phyloP scores from a whole-genome alignment of 257 asterid species.

The Penstemon eatonii region DNA sequence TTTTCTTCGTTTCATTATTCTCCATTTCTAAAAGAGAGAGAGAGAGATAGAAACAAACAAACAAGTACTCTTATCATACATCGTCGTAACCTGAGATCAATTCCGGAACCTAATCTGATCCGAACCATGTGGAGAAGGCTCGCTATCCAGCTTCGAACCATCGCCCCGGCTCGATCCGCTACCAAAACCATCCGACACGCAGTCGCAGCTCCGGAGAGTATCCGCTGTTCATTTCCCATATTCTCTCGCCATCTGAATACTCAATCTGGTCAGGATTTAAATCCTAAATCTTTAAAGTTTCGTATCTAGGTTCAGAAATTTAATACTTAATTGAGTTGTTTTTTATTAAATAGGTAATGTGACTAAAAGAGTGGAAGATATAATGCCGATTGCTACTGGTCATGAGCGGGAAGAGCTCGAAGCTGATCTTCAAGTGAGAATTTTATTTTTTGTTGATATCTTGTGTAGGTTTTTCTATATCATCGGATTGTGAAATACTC shows the following conservation, averaged over 20 bases:
- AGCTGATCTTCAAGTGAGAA: constrained; percentile 78
- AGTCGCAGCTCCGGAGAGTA: constrained; percentile 38
- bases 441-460: constrained; percentile 5
- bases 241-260: constrained; percentile 47
- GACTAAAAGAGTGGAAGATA: constrained; percentile 68
- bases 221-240: constrained; percentile 38
- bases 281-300: constrained; percentile 28
- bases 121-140: constrained; percentile 82
- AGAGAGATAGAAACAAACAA: too few species aligned
- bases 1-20: too few species aligned
- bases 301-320: background rate
- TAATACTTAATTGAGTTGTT: constrained; percentile 7
- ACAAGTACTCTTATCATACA: too few species aligned
- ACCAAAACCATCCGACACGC: constrained; percentile 37
- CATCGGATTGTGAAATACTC: constrained; percentile 3
- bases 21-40: too few species aligned
- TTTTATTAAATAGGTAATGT: constrained; percentile 39
- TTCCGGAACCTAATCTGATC: constrained; percentile 33
- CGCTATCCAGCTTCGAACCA: constrained; percentile 49
- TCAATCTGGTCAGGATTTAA: constrained; percentile 58
- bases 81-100: constrained; percentile 57
- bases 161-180: constrained; percentile 55
- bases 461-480: background rate
- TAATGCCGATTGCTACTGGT: constrained; percentile 96
- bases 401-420: constrained; percentile 95